phyloP scores from a whole-genome alignment of 495 filamentous ascomycete genomes.

The Xylaria grammica region DNA sequence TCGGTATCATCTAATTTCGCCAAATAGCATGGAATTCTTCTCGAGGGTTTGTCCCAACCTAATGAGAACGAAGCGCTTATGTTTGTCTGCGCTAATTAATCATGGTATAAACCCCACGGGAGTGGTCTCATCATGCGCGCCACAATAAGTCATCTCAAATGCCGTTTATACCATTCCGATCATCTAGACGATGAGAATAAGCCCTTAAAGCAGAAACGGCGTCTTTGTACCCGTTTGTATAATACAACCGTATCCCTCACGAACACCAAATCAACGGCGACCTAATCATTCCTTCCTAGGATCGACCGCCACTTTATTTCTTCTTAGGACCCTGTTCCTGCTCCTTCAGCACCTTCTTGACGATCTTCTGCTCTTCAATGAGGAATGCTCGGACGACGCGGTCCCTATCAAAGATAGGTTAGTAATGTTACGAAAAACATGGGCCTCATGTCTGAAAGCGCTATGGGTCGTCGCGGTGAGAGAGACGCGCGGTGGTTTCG shows the following conservation, averaged over 20 bases:
- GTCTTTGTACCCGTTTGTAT: constrained; percentile 43
- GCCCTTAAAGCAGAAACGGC: constrained; percentile 54
- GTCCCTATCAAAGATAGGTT: constrained; percentile 64
- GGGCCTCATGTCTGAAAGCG: background rate
- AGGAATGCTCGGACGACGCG: constrained; percentile 95
- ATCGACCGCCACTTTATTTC: constrained; percentile 58
- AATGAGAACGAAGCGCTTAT: constrained; percentile 9
- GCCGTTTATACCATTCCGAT: constrained; percentile 42
- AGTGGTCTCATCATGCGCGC: constrained; percentile 1
- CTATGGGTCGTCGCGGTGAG: background rate
- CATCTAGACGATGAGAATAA: constrained; percentile 49
- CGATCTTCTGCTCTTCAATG: constrained; percentile 99
- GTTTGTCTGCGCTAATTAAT: constrained; percentile 1
- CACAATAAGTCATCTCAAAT: constrained; percentile 29
- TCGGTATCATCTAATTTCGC: background rate
- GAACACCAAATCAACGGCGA: constrained; percentile 59
- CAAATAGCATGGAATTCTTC: background rate
- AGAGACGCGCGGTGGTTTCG: background rate
- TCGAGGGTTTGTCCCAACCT: background rate
- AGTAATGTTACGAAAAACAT: background rate
- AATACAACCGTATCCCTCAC: constrained; percentile 55
- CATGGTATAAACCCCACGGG: constrained; percentile 6
- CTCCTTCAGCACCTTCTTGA: constrained; percentile 99
- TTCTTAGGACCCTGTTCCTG: constrained; percentile 71
- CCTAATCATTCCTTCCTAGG: constrained; percentile 40